phyloP scores from a whole-genome alignment of 2,329 filamentous ascomycete genomes.

The Pestalotiopsis sp. region DNA sequence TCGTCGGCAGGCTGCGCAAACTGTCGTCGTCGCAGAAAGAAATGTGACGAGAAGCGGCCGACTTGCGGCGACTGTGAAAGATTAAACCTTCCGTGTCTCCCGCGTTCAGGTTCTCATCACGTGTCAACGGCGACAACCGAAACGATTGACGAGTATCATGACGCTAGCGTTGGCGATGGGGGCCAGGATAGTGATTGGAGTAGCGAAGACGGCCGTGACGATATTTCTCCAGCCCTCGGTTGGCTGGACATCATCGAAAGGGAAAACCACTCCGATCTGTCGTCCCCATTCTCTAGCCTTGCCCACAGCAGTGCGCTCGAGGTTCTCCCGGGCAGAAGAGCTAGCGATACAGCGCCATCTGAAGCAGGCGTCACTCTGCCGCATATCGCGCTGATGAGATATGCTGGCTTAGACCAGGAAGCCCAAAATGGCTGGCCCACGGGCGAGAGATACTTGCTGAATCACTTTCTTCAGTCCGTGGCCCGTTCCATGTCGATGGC shows the following conservation, averaged over 20 bases:
- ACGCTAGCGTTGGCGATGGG: background rate
- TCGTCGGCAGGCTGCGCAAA: background rate
- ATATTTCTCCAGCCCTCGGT: background rate
- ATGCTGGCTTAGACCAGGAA: background rate
- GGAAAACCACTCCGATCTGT: background rate
- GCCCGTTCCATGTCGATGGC: background rate
- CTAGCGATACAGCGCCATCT: background rate
- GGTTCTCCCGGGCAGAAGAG: background rate
- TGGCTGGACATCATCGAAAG: slow-evolving; percentile 1
- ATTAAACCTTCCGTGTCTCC: background rate
- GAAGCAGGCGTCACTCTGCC: background rate
- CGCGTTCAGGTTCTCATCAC: background rate
- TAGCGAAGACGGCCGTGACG: background rate
- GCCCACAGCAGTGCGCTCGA: slow-evolving; percentile 1
- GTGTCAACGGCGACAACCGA: background rate
- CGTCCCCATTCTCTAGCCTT: background rate
- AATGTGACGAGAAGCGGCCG: background rate
- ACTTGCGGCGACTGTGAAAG: background rate
- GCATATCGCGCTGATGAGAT: background rate
- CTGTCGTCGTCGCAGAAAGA: background rate
- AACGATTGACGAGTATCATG: background rate
- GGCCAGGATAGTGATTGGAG: background rate
- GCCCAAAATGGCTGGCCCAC: background rate
- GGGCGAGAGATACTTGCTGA: background rate
- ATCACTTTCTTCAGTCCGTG: background rate